Evolutionary conservation across 305 asterid species (phyloP).

Genomic region (Nicotiana rustica): DNA sequence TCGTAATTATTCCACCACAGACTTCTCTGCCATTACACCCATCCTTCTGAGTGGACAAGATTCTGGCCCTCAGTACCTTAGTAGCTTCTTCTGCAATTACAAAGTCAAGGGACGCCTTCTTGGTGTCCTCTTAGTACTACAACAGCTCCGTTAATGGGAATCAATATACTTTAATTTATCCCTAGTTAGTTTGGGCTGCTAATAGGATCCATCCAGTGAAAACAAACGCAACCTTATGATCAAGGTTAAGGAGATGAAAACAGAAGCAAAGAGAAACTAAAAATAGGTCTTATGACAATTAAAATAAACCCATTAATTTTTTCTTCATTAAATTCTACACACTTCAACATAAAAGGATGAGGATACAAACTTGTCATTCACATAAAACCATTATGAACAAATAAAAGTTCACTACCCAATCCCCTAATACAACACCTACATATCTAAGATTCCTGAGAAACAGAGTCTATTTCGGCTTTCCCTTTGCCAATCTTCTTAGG

Average conservation of each 20-base stretch:
- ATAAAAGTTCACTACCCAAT: not conserved
- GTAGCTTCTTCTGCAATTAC: slow-evolving; percentile 30
- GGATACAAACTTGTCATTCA: not conserved
- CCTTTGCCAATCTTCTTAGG: slow-evolving; percentile 57
- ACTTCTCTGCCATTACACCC: not conserved
- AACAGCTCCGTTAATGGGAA: no score
- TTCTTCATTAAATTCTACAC: not conserved
- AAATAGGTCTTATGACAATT: not conserved
- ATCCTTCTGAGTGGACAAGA: not conserved
- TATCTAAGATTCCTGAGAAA: slow-evolving; percentile 55
- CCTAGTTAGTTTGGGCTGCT: not conserved
- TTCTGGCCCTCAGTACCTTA: not conserved
- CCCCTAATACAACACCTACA: not conserved
- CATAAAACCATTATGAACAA: not conserved
- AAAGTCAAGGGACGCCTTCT: not conserved
- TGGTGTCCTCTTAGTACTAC: slow-evolving; percentile 23
- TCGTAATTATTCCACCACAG: not conserved
- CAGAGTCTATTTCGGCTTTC: slow-evolving; percentile 61
- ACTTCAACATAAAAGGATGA: not conserved
- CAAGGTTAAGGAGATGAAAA: not conserved
- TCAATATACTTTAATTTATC: no score
- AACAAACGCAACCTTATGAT: no score
- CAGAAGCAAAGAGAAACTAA: not conserved
- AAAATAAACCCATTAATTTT: slow-evolving; percentile 8
- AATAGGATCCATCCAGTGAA: no score